Percentiles rank a stretch among this genome's conserved stretches.
Evolutionary conservation across 352 stramenopile genomes (phyloP).

Genomic region (Phytophthora cryptogea): DNA sequence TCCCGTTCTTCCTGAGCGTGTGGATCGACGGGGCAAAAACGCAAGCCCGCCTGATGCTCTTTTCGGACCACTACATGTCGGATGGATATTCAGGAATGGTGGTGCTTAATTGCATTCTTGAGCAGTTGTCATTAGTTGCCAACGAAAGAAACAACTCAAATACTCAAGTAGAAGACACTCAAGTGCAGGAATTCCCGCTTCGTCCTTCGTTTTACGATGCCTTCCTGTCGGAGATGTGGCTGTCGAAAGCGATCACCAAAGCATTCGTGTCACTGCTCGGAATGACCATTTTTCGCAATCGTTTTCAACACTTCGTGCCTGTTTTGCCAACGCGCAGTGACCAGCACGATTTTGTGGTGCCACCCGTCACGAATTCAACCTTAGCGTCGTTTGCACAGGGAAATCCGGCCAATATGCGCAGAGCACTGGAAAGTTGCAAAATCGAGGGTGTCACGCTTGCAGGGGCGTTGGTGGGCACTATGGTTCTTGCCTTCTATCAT

Average conservation of each 20-base stretch:
- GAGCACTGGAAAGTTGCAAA: constrained; percentile 26
- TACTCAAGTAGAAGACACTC: background rate
- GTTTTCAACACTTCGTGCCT: constrained; percentile 7
- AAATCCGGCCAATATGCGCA: constrained; percentile 17
- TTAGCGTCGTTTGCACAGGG: constrained; percentile 31
- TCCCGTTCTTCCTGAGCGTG: constrained; percentile 34
- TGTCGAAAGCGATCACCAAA: constrained; percentile 14
- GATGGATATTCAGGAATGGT: constrained; percentile 41
- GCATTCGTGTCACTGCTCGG: constrained; percentile 5
- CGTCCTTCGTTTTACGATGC: constrained; percentile 29
- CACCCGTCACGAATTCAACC: constrained; percentile 25
- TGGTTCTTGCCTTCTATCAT: constrained; percentile 20
- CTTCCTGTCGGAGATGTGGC: constrained; percentile 26
- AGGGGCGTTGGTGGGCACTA: constrained; percentile 27
- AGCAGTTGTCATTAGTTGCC: constrained; percentile 7
- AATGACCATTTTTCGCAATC: constrained; percentile 5
- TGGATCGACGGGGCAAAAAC: constrained; percentile 22
- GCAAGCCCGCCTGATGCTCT: constrained; percentile 41
- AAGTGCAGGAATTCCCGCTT: constrained; percentile 9
- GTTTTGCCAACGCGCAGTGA: constrained; percentile 21
- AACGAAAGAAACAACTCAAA: constrained; percentile 2
- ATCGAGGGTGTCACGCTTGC: constrained; percentile 35
- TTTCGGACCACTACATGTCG: constrained; percentile 60
- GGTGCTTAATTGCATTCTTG: constrained; percentile 41
- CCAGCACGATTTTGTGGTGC: constrained; percentile 35